phyloP scores from a whole-genome alignment of 805 yeast species.

The Ogataea trehaloabstinens region DNA sequence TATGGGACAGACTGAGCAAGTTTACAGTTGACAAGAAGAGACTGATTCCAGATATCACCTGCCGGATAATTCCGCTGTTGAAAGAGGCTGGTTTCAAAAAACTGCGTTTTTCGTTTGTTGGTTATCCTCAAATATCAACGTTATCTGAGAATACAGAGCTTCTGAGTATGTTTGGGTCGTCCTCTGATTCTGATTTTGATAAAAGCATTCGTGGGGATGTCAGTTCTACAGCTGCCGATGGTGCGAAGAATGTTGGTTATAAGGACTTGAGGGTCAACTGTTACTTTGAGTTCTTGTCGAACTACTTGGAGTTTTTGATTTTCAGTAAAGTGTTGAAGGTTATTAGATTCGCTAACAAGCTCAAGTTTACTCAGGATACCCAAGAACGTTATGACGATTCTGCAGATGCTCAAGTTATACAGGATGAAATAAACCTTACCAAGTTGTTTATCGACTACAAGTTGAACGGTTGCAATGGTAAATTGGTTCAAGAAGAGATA shows the following conservation, averaged over 20 bases:
- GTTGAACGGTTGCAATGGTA: slow-evolving; percentile 25
- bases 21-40: slow-evolving; percentile 13
- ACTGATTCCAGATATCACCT: slow-evolving; percentile 19
- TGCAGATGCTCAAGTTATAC: slow-evolving; percentile 2
- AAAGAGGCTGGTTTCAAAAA: slow-evolving; percentile 25
- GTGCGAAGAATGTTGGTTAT: slow-evolving; percentile 13
- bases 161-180: slow-evolving; percentile 3
- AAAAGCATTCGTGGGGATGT: slow-evolving; percentile 1
- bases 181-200: slow-evolving; percentile 10
- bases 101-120: slow-evolving; percentile 23
- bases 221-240: slow-evolving; percentile 5
- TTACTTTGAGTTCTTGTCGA: slow-evolving; percentile 30
- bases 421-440: slow-evolving; percentile 20
- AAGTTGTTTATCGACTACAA: slow-evolving; percentile 33
- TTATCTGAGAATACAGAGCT: slow-evolving; percentile 12
- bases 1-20: slow-evolving; percentile 22
- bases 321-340: slow-evolving; percentile 19
- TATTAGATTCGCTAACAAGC: slow-evolving; percentile 14
- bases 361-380: slow-evolving; percentile 3
- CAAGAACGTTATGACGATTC: neutral
- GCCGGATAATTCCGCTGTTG: slow-evolving; percentile 20
- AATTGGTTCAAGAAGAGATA: slow-evolving; percentile 16
- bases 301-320: slow-evolving; percentile 27
- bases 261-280: slow-evolving; percentile 29
- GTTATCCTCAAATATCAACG: slow-evolving; percentile 26